Base-by-base conservation (phyloP, 345 rosid species). In the Anastatica hierochuntica region DNA sequence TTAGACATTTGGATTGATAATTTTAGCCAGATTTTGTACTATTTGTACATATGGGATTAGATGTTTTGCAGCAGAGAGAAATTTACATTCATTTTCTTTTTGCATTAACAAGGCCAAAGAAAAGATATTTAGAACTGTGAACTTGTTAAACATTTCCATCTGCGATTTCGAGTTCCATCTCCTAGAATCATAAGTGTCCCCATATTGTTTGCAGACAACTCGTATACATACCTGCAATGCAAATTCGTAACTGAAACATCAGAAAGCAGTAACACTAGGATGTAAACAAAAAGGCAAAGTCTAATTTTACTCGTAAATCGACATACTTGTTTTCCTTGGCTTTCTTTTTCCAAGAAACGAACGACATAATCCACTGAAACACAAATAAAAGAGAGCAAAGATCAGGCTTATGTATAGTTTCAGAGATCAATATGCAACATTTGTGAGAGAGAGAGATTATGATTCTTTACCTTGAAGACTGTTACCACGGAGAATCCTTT, bases 141-240 rank as follows among this genome's bases (percentile, higher is more conserved):
- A 58, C 94, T 83, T 46, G 83, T 58, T 50, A 85, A 76, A 64
- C 94, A 88, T 69, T 83, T 76, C 95, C 83, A 78, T 55, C 69
- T 88, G 75, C 79, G 70, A 33, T 52, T 56, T 46, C 65, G 74
- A 29, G 83, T 75, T 19, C 76, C 77, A 71, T 80, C 83, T 43
- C 90, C 99, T 41, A 94, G 68, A 29, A 88, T 79, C 88, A 88
- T 73, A 29, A 83, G 77, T 89, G 85, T 76, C 64, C 99, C 99
- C 45, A 44, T 69, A n/a, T 80, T 77, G 61, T 69, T 75, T 38
- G 87, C 74, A 45, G 97, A 66, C 46, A 78, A 46, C 27, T 85
- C 82, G 46, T 67, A 81, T n/a, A n/a, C n/a, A n/a, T n/a, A n/a
- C n/a, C n/a, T n/a, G n/a, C n/a, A n/a, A n/a, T n/a, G n/a, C n/a